Base-by-base conservation (phyloP, 1,284 basidiomycete genomes). In the Ustilago nuda region DNA sequence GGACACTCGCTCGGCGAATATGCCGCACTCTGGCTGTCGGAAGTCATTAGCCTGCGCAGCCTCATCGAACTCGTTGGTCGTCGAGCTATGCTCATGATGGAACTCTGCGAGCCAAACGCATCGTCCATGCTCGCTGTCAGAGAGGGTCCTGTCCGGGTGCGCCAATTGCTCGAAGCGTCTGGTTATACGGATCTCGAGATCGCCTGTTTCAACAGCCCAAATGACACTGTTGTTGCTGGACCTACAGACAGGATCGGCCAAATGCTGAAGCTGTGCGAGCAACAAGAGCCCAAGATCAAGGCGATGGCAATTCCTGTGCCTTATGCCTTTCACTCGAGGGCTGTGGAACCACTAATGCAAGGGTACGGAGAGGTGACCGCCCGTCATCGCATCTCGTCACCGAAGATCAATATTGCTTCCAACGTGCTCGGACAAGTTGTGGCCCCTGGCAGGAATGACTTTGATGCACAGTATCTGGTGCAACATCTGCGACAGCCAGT, bases 1-100 rank as follows among this genome's bases (percentile, higher is more conserved):
- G 78, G 78, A 7, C 78, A 80, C 52, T 73, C 69, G 27, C 78
- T 80, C 13, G 78, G 78, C 5, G 76, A 80, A 54, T 80, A 80
- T 57, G 56, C 72, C 6, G 76, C 76, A 4, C 62, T 78, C 12
- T 72, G 64, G 57, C 30, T 72, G 27, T 62, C 72, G 13, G 72
- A 67, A 1, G 72, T 73, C 12, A 39, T 78, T 19, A 54, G 61
- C 2, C 41, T 80, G n/a, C 61, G 39, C 30, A 72, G 69, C 46
- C 36, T 72, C n/a, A 53, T 80, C 41, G 60, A 66, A 32, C 66
- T 80, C 9, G 76, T 78, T 8, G 78, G 69, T 2, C 61, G 48
- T 17, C 60, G 76, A n/a, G 69, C 78, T 19, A 35, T 46, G 58
- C 65, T 76, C 37, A 73, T 76, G 76, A 67, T 76, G 62, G 56